These are phyloP conservation scores for Leptomonas seymouri DNA, from an alignment of 208 protist species.

Conservation along the genomic window DNA sequence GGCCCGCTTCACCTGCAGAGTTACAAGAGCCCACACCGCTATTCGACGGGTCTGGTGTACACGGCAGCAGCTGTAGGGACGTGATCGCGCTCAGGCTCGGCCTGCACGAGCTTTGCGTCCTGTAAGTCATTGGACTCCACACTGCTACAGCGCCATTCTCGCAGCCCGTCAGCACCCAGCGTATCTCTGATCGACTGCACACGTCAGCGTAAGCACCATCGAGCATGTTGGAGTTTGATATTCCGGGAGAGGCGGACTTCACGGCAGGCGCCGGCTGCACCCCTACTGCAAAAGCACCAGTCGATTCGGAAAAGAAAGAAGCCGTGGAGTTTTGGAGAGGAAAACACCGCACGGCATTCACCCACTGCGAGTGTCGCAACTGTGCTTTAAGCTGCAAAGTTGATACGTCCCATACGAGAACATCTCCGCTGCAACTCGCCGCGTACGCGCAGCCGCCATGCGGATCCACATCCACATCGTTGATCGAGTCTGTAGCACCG, in stretches of 20 bases:
- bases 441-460: slow-evolving; percentile 44
- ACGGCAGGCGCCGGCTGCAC: background rate
- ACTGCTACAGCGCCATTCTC: slow-evolving; percentile 46
- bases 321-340: slow-evolving; percentile 32
- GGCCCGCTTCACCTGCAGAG: background rate
- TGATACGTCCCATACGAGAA: slow-evolving; percentile 43
- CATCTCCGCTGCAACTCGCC: slow-evolving; percentile 37
- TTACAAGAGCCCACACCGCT: background rate
- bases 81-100: slow-evolving; percentile 33
- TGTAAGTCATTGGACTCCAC: slow-evolving; percentile 48
- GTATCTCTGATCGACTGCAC: slow-evolving; percentile 5
- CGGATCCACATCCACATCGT: slow-evolving; percentile 46
- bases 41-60: background rate
- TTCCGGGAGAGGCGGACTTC: background rate
- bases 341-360: slow-evolving; percentile 56
- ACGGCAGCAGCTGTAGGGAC: slow-evolving; percentile 26
- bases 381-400: slow-evolving; percentile 32
- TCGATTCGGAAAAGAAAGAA: background rate
- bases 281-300: background rate
- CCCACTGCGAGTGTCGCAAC: slow-evolving; percentile 38
- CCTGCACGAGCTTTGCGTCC: slow-evolving; percentile 27
- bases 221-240: background rate
- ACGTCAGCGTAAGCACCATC: background rate
- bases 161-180: slow-evolving; percentile 39
- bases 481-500: slow-evolving; percentile 38